Evolutionary conservation across 1,284 basidiomycete genomes (phyloP), one percentile per base, ranked within the genome.

Genomic region (Leccinum pachyderme): DNA sequence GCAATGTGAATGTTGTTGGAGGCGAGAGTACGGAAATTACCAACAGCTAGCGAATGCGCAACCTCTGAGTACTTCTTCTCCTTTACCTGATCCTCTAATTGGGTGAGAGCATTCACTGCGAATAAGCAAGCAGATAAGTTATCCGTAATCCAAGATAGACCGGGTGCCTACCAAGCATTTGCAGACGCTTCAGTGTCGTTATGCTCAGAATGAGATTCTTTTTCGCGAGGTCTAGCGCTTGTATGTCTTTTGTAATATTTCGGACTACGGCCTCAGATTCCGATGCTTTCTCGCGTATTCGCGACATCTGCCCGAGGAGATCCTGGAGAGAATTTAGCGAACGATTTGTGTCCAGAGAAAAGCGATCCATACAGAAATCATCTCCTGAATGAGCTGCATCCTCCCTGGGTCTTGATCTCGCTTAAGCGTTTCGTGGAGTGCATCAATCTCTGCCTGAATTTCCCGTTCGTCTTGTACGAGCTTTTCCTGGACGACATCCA

Each of bases 241-340:
- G 94, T 54, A 99, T 98, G 71, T 99, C 97, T 61, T 93, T 89
- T 5, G 97, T 99, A 63, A 99, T 97, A 59, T 93, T 87, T 56
- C 91, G 83, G 33, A 99, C 97, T 47, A 98, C 93, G 1, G 92
- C 93, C 70, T 99, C 96, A 11, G 93, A 95, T 71, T 98, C 95
- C 0, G 92, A 91, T 0, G 95, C 93, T 72, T 98, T 96, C 72
- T 97, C 94, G 35, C 93, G 83, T 62, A 98, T 98, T 52, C 88
- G 86, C 25, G 90, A 93, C 83, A 98, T 95, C 75, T 98, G 94
- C 29, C 88, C 84, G 54, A 98, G 82, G 9, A 98, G 81, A 67
- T 95, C 93, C 94, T 96, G 56, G 51, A 27, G 47, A 48, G 35
- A 4, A 18, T 59, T 50, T 54, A 15, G 55, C 7, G 48, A 32